These are phyloP conservation scores for Termitomyces sp. DNA, from an alignment of 768 basidiomycete species.

Conservation along the genomic window DNA sequence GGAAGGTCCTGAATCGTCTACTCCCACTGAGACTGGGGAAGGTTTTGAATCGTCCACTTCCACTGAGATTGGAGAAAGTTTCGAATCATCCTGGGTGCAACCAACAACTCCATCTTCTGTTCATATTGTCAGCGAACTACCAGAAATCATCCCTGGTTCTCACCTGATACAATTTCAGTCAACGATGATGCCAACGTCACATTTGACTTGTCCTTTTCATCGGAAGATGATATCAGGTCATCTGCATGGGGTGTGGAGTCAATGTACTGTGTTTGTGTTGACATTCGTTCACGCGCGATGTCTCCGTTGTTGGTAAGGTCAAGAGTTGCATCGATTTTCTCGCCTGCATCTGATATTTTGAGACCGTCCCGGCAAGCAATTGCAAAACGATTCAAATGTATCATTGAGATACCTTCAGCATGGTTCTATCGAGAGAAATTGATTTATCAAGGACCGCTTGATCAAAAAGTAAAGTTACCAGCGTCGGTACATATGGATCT, in stretches of 20 bases:
- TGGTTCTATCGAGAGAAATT: constrained; percentile 8
- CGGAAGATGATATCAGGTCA: neutral
- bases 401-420: constrained; percentile 5
- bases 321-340: neutral
- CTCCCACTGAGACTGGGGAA: too few relatives aligned
- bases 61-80: neutral
- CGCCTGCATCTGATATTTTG: neutral
- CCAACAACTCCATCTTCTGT: neutral
- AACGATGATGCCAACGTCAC: neutral
- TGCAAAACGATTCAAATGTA: neutral
- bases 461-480: neutral
- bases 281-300: neutral
- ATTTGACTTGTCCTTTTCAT: neutral
- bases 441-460: neutral
- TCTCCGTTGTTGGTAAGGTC: too few relatives aligned
- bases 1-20: too few relatives aligned
- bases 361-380: neutral
- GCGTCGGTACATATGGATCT: constrained; percentile 16
- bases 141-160: neutral
- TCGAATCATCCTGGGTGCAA: neutral
- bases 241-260: neutral
- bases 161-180: neutral
- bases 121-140: neutral
- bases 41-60: too few relatives aligned
- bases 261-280: too few relatives aligned